Evolutionary conservation across 257 asterid genomes (phyloP), one percentile per base, ranked within the genome.

Genomic region (Marsdenia floribunda): DNA sequence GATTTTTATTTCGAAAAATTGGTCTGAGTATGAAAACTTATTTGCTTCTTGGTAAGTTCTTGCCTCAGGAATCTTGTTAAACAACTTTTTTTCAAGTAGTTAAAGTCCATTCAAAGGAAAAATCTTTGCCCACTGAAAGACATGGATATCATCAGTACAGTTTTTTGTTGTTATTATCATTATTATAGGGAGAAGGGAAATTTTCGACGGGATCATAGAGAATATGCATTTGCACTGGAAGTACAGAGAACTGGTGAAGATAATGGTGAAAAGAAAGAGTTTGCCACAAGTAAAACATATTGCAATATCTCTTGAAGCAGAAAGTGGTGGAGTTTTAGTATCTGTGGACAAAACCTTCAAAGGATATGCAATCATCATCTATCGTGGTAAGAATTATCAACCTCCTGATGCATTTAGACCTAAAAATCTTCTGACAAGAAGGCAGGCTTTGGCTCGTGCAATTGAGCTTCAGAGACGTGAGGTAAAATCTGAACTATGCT

Each of bases 221-320:
- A 94, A 94, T 81, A 90, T 94, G 88, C 99, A 94, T 83, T 83
- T 90, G 67, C 98, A 94, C 76, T 94, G 98, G 98, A 94, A 89
- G 83, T 88, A 87, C 78, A 83, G 97, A 64, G 99, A 94, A 85
- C 84, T 94, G 80, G 99, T 94, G 71, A 94, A 92, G 78, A 86
- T 94, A 49, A 60, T 90, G 24, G 95, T 88, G 15, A 86, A 94
- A 69, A 73, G 92, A 44, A 92, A 87, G 82, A 85, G 84, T 37
- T 71, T 82, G 74, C 72, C 93, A 22, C 97, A 86, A 78, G 96
- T 92, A 49, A 89, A 81, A 86, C 97, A 94, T 79, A 82, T 90
- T 76, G 97, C 99, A 15, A 69, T 92, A 59, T 81, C 87, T 3
- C 89, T 92, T 46, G 99, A 94, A 87, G 91, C 97, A 10, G 99